Evolutionary conservation across 2,329 filamentous ascomycete genomes (phyloP).

Genomic region (Alternaria dauci): DNA sequence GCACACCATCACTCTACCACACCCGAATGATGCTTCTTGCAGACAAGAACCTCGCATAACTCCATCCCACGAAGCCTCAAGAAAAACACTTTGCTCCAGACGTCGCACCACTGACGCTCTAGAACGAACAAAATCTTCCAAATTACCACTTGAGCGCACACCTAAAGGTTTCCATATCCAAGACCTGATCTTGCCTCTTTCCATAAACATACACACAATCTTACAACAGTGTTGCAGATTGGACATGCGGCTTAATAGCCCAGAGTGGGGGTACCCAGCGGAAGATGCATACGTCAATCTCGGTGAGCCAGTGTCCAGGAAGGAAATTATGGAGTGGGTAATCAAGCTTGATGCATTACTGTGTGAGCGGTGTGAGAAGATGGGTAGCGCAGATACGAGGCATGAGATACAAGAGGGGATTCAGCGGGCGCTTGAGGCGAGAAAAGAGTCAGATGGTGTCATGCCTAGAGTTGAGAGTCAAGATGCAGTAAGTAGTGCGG

Average conservation of each 20-base stretch:
- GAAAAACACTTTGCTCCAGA: conserved; percentile 3
- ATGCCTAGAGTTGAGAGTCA: not conserved
- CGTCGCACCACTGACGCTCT: conserved; percentile 17
- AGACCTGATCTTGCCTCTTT: conserved; percentile 19
- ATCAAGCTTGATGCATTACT: conserved; percentile 25
- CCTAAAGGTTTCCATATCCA: conserved; percentile 42
- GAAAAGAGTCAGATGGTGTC: not conserved
- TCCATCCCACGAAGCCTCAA: not conserved
- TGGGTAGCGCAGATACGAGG: conserved; percentile 16
- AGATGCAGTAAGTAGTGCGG: not conserved
- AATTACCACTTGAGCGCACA: conserved; percentile 51
- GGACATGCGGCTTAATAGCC: conserved; percentile 30
- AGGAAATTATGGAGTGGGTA: conserved; percentile 26
- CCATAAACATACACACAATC: conserved; percentile 11
- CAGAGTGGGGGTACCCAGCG: conserved; percentile 28
- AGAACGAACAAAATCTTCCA: conserved; percentile 47
- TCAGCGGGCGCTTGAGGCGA: conserved; percentile 10
- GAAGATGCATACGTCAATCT: conserved; percentile 23
- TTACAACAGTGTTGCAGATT: conserved; percentile 22
- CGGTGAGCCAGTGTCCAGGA: conserved; percentile 1
- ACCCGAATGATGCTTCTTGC: not conserved
- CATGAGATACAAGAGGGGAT: conserved; percentile 27
- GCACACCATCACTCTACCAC: not conserved
- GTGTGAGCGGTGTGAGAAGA: conserved; percentile 10
- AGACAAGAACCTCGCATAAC: not conserved